phyloP scores from a whole-genome alignment of 2,329 filamentous ascomycete genomes.

The Colletotrichum eremochloae region DNA sequence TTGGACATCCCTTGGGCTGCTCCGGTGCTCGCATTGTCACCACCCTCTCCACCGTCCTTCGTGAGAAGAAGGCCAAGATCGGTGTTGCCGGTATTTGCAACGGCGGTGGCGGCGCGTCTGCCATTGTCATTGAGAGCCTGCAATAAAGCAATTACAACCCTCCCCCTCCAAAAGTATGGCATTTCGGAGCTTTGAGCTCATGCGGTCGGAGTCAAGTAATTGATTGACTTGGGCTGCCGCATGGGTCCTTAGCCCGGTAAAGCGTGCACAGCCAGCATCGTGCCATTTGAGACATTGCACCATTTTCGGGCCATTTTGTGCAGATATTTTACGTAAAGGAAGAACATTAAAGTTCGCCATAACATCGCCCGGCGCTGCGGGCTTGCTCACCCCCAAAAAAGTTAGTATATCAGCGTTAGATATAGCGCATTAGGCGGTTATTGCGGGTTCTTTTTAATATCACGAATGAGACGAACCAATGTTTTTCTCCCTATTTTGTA shows the following conservation, averaged over 20 bases:
- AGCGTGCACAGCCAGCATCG: constrained; percentile 7
- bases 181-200: constrained; percentile 29
- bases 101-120: constrained; percentile 94
- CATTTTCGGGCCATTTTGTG: not conserved
- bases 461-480: constrained; percentile 34
- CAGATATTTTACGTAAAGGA: constrained; percentile 15
- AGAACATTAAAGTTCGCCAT: not conserved
- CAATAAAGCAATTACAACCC: constrained; percentile 55
- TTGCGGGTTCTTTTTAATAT: constrained; percentile 36
- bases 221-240: constrained; percentile 19
- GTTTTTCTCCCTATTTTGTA: not conserved
- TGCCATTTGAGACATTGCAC: not conserved
- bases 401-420: constrained; percentile 40
- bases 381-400: constrained; percentile 2
- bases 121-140: constrained; percentile 87
- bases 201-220: constrained; percentile 11
- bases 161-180: not conserved
- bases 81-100: constrained; percentile 98
- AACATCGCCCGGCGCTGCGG: constrained; percentile 1
- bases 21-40: constrained; percentile 94
- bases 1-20: constrained; percentile 94
- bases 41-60: constrained; percentile 89
- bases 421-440: constrained; percentile 30
- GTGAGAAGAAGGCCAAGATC: constrained; percentile 92
- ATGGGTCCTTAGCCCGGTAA: constrained; percentile 13